Evolutionary conservation across 2,329 filamentous ascomycete species (phyloP), one percentile per base, ranked within the genome.

Genomic region (Bipolaris victoriae): DNA sequence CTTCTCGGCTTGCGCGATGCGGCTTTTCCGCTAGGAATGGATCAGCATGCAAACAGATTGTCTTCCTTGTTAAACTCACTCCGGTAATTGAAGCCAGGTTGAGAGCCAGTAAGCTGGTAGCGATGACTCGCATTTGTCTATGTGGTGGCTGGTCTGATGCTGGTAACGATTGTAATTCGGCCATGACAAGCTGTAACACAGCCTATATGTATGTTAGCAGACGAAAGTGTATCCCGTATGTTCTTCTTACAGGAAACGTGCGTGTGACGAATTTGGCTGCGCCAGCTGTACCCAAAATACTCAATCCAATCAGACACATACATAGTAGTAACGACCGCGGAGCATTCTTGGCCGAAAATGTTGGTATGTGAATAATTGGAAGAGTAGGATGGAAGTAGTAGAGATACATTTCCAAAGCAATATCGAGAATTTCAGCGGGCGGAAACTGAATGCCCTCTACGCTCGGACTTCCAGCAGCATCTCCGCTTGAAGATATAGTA

Each of bases 221-320:
- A 26, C 18, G 33, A 24, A 16, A 10, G 5, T 24, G 7, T 24
- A 18, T 15, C n/a, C 6, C 3, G 9, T 11, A n/a, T 3, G 22
- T 3, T 11, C 33, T 9, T 54, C 69, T 39, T 67, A 69, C 79
- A 2, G 76, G 69, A 58, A 82, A 83, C 51, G 79, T 81, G 36
- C 74, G 75, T 6, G 76, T 76, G 7, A 83, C 80, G 65, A 84
- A 84, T 29, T 75, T 78, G 0, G 79, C 78, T 10, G 82, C 81
- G 10, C 82, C 82, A 43, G 80, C 81, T 1, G 82, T 84, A 7
- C 81, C 81, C 37, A 84, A 65, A 49, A 83, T 78, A 48, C 81
- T 80, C 64, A 84, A 76, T 3, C 82, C 82, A 33, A 84, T 81
- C 13, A 84, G 75, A 62, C 81, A 83, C 80, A 84, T 84, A 20